Conservation (phyloP, 306 rosid species). For the Cercis canadensis region DNA sequence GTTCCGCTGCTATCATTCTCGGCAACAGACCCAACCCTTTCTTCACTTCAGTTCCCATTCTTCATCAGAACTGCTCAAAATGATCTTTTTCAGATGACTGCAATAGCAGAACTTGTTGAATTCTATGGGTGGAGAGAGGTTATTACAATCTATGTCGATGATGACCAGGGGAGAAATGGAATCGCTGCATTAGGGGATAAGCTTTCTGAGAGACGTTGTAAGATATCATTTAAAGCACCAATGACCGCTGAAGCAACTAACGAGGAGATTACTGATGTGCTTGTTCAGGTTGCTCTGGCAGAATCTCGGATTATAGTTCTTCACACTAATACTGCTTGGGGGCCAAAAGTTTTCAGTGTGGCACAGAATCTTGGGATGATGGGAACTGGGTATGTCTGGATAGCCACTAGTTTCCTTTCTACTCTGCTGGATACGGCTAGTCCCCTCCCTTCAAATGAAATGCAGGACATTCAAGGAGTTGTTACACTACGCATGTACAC, state of each 20-base stretch:
- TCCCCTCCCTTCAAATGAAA: constrained; percentile 50
- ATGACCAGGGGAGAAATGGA: constrained; percentile 92
- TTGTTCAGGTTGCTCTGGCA: constrained; percentile 78
- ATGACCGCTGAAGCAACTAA: constrained; percentile 52
- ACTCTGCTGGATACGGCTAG: constrained; percentile 56
- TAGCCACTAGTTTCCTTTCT: constrained; percentile 78
- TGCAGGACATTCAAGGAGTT: constrained; percentile 75
- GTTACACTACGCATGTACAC: constrained; percentile 71
- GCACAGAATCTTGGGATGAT: constrained; percentile 86
- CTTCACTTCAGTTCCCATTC: constrained; percentile 91
- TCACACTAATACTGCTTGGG: constrained; percentile 56
- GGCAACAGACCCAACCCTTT: constrained; percentile 84
- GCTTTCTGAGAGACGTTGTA: constrained; percentile 82
- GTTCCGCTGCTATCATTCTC: constrained; percentile 82
- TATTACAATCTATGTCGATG: constrained; percentile 81
- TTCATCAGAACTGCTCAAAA: constrained; percentile 75
- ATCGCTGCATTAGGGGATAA: constrained; percentile 71
- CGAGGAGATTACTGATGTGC: constrained; percentile 63
- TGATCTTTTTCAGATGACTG: constrained; percentile 85
- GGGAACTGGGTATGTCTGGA: constrained; percentile 91
- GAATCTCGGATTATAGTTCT: constrained; percentile 83
- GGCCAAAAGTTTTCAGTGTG: constrained; percentile 55
- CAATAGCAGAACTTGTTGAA: constrained; percentile 77
- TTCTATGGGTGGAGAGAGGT: constrained; percentile 85
- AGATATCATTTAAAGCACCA: constrained; percentile 84